Evolutionary conservation across 192 early-diverging fungal genomes (phyloP).

Genomic region (Allomyces arbusculus): DNA sequence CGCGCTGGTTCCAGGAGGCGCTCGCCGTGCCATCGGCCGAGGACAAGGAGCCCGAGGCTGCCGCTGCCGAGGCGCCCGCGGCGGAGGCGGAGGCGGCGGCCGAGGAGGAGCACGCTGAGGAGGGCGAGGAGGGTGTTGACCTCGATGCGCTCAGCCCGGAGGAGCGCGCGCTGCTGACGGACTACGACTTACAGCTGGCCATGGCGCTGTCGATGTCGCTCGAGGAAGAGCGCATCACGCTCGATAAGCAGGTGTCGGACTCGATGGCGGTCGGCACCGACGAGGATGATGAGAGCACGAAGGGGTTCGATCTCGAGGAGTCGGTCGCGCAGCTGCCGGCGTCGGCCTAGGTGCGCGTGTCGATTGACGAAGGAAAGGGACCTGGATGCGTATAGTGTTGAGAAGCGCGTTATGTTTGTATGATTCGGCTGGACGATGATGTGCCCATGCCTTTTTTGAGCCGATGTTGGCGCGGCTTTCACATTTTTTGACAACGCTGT

Average conservation of each 20-base stretch:
- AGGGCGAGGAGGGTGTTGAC: not conserved
- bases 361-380: no score
- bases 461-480: no score
- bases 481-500: no score
- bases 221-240: not conserved
- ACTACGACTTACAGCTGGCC: not conserved
- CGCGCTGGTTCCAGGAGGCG: not conserved
- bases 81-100: no score
- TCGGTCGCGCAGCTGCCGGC: not conserved
- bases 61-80: no score
- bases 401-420: no score
- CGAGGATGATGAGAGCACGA: not conserved
- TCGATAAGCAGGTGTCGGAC: not conserved
- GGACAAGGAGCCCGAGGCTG: no score
- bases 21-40: no score
- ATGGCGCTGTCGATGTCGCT: not conserved
- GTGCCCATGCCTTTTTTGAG: no score
- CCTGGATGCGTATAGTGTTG: no score
- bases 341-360: no score
- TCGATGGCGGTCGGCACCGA: not conserved
- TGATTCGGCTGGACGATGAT: no score
- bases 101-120: not conserved
- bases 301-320: not conserved
- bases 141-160: not conserved
- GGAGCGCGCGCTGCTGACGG: not conserved